A percentile compares a stretch with the other conserved stretches of the same genome.
Evolutionary conservation across 352 stramenopile species (phyloP).

Genomic region (Phytopythium montanum): DNA sequence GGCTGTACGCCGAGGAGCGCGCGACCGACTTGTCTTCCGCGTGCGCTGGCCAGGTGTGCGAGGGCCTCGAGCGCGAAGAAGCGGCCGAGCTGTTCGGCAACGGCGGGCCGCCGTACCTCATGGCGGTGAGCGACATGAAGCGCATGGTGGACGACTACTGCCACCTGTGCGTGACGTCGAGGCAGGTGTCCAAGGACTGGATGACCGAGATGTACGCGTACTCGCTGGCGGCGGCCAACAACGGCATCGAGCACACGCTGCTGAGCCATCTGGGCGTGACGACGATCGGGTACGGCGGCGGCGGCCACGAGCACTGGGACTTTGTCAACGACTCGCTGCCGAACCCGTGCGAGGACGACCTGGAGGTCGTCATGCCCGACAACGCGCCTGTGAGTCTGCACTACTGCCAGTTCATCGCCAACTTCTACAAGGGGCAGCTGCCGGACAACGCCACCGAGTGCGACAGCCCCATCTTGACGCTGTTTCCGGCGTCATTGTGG

Average conservation of each 20-base stretch:
- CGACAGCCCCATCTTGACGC: conserved; percentile 33
- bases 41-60: conserved; percentile 29
- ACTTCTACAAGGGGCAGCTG: conserved; percentile 51
- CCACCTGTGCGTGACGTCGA: conserved; percentile 34
- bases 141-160: conserved; percentile 49
- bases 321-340: conserved; percentile 27
- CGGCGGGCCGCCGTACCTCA: conserved; percentile 47
- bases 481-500: conserved; percentile 39
- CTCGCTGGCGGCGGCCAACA: conserved; percentile 38
- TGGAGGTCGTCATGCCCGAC: conserved; percentile 32
- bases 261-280: conserved; percentile 39
- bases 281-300: conserved; percentile 23
- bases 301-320: conserved; percentile 34
- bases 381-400: conserved; percentile 41
- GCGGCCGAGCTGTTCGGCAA: conserved; percentile 39
- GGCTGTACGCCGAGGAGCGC: conserved; percentile 24
- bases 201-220: conserved; percentile 62
- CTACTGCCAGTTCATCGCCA: conserved; percentile 45
- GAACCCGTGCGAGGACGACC: conserved; percentile 36
- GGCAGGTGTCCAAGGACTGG: conserved; percentile 31
- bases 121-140: conserved; percentile 40
- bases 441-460: conserved; percentile 38
- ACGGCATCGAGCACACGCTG: conserved; percentile 53
- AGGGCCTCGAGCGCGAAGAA: conserved; percentile 27
- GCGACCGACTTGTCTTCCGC: conserved; percentile 26